Evolutionary conservation across 441 rosid species (phyloP).

Genomic region (Monsonia emarginata): DNA sequence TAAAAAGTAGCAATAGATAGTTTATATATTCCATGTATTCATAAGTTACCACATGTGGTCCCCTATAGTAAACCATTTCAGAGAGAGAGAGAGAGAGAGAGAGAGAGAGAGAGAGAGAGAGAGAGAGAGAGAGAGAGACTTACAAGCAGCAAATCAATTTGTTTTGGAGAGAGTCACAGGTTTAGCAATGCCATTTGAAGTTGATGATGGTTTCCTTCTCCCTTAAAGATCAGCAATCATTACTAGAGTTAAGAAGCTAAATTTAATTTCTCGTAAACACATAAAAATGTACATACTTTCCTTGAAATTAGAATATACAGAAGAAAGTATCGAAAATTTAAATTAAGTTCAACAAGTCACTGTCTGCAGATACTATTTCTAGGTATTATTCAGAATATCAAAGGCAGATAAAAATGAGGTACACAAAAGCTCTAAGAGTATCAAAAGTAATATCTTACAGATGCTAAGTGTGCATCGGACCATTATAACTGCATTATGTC

Average conservation of each 20-base stretch:
- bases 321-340: too few species aligned
- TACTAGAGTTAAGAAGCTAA: not conserved
- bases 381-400: not conserved
- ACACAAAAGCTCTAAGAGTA: not conserved
- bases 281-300: not conserved
- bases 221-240: not conserved
- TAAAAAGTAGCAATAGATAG: too few species aligned
- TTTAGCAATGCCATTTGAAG: not conserved
- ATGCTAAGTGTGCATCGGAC: not conserved
- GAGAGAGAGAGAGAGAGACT: too few species aligned
- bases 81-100: too few species aligned
- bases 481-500: not conserved
- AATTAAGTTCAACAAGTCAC: not conserved
- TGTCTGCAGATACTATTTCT: not conserved
- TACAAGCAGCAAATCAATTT: not conserved
- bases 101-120: too few species aligned
- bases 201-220: not conserved
- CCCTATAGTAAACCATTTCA: too few species aligned
- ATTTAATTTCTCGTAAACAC: not conserved
- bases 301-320: not conserved
- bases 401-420: not conserved
- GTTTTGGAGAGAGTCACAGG: not conserved
- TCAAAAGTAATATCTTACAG: not conserved
- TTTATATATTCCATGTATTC: not conserved
- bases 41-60: not conserved